Base-by-base conservation (phyloP, 805 yeast species). In the Tetrapisispora iriomotensis region DNA sequence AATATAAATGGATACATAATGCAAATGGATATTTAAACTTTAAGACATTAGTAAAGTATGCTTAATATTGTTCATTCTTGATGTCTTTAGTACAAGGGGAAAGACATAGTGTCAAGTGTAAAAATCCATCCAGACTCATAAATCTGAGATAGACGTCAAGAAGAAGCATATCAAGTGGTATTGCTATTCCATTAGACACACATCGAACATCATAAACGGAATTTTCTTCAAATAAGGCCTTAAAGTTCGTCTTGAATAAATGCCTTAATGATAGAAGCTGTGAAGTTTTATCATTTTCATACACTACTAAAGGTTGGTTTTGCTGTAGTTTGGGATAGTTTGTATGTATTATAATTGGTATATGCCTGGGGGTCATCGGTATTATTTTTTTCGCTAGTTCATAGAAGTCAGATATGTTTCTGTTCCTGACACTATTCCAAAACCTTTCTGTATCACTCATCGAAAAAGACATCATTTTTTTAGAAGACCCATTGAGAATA, bases 381-480 rank as follows among this genome's bases (percentile, higher is more conserved):
- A 48, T 37, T 21, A 46, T 42, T 40, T 42, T 61, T 27, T 22
- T 46, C 32, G 44, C 47, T 40, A 56, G 60, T 20, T 18, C 39
- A 40, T 21, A 48, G 46, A 58, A 43, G 39, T 41, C 9, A 14
- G 28, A 42, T 44, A 43, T 15, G 46, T 49, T 47, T 53, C 58
- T 37, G 34, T 45, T 27, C 42, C 61, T 43, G 4, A 78, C 66
- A 8, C 80, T 59, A 1, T 64, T 47, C 82, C 88, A 82, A 35
- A 86, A 64, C 1, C 53, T 52, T 19, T 65, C 59, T 0, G 90
- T 71, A 37, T 80, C 79, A 1, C 66, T 67, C 44, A 75, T 77
- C 6, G 92, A 74, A 39, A 90, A 62, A 20, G 69, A 68, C 94
- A 90, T 82, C n/a, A 90, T 74, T 2, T 77, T 71, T 44, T 82